Percentiles rank a stretch among this genome's conserved stretches.
phyloP scores from a whole-genome alignment of 192 early-diverging fungal species.

The Entrophospora sp. region DNA sequence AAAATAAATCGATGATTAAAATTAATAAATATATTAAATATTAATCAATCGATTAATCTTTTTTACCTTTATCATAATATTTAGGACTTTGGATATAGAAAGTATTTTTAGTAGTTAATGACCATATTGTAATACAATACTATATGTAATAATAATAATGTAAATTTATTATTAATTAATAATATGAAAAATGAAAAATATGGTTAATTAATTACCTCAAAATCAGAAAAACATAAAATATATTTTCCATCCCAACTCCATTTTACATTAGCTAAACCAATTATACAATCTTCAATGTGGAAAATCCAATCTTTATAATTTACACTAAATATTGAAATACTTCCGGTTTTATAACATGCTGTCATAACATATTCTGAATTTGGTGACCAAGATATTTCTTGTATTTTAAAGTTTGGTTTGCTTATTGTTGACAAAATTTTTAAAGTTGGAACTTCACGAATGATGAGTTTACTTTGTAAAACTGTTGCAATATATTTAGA shows the following conservation, averaged over 20 bases:
- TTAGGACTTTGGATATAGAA: slow-evolving; percentile 66
- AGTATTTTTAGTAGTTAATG: slow-evolving; percentile 41
- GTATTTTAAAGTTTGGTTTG: slow-evolving; percentile 15
- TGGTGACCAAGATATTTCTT: slow-evolving; percentile 54
- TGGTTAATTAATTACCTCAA: slow-evolving; percentile 20
- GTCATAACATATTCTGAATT: slow-evolving; percentile 52
- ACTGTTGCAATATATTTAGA: slow-evolving; percentile 61
- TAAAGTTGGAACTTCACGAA: slow-evolving; percentile 59
- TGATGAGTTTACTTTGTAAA: slow-evolving; percentile 53
- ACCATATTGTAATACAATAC: slow-evolving; percentile 63
- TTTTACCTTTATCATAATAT: slow-evolving; percentile 44
- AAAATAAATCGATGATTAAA: background rate
- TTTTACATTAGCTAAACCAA: slow-evolving; percentile 30
- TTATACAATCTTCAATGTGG: slow-evolving; percentile 43
- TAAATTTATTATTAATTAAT: too few species aligned
- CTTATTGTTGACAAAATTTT: slow-evolving; percentile 41
- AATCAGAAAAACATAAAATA: slow-evolving; percentile 14
- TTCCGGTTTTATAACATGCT: slow-evolving; percentile 35
- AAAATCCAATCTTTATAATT: slow-evolving; percentile 47
- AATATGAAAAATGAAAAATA: background rate
- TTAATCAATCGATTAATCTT: background rate
- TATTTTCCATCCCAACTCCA: slow-evolving; percentile 3
- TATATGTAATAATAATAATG: slow-evolving; percentile 4
- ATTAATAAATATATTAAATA: background rate
- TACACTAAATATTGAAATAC: slow-evolving; percentile 50